Evolutionary conservation across 2,329 filamentous ascomycete species (phyloP), one percentile per base, ranked within the genome.

Genomic region (Monascus ruber): DNA sequence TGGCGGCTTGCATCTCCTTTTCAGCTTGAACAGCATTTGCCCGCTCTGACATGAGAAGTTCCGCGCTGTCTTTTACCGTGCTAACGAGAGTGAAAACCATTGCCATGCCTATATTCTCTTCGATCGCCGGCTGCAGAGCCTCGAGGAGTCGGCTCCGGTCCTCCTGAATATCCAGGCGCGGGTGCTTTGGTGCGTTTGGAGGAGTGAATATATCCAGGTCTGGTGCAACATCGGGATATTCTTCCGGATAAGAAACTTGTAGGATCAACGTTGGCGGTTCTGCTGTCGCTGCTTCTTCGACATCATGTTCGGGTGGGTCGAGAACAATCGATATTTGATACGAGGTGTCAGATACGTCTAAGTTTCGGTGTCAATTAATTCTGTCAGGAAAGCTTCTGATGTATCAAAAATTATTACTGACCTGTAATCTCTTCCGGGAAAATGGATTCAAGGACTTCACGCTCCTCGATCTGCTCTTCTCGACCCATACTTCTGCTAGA

Each of bases 381-480:
- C 36, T 26, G 35, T 24, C 10, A 33, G 24, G 8, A 17, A 32
- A 33, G 25, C 24, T 36, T 7, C 17, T 26, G 34, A 26, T 42
- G 33, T 34, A 28, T 29, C 37, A 39, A 7, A 28, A 4, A 2
- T 9, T 8, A 27, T 6, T 29, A 47, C 62, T 35, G 56, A 89
- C 87, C 83, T 74, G 81, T 89, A 52, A 98, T 94, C 68, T 98
- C 91, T 44, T 98, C 89, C 1, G 91, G 87, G 52, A 96, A 98
- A 58, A 98, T 98, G 44, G 89, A 95, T 58, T 94, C 86, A 59
- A 98, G 85, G 53, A 98, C 89, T 65, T 98, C 91, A 45, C 88
- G 81, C 74, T 98, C 91, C 68, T 98, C 91, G 49, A 81, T 69
- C 64, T 98, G 91, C 44, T 98, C 91, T 72, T 96, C 89, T 60